A percentile compares a stretch with the other conserved stretches of the same genome.
phyloP scores from a whole-genome alignment of 1,284 basidiomycete species.

The Rhodotorula glutinis region DNA sequence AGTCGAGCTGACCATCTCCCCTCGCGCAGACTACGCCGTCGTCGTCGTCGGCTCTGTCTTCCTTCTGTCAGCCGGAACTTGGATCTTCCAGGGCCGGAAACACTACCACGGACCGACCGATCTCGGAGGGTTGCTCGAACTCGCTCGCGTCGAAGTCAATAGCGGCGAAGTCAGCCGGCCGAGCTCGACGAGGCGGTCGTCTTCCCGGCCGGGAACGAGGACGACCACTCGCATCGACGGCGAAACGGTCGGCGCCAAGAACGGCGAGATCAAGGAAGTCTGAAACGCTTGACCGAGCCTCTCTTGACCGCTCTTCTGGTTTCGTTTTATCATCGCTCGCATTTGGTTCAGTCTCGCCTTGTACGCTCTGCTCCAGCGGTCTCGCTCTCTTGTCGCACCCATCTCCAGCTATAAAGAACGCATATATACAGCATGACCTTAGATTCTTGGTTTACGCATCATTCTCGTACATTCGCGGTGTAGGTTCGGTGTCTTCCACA shows the following conservation, averaged over 20 bases:
- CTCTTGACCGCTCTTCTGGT: neutral
- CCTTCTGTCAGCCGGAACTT: constrained; percentile 47
- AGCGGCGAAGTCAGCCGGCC: constrained; percentile 1
- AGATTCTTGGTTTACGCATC: neutral
- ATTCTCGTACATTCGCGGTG: neutral
- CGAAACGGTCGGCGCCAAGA: neutral
- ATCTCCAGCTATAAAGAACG: no score
- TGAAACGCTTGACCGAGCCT: neutral
- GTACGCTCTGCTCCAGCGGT: neutral
- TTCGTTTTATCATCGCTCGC: no score
- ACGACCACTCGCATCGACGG: neutral
- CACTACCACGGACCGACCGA: constrained; percentile 50
- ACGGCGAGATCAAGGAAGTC: neutral
- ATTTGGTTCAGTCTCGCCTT: no score
- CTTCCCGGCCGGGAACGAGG: neutral
- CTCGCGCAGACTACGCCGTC: constrained; percentile 25
- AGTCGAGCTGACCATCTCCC: neutral
- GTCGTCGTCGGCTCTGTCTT: constrained; percentile 37
- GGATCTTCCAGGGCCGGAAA: constrained; percentile 49
- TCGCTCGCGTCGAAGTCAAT: constrained; percentile 35
- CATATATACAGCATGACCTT: neutral
- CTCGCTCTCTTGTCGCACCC: no score
- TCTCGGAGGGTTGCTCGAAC: constrained; percentile 52
- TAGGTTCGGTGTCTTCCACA: neutral
- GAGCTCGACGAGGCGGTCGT: neutral